Evolutionary conservation across 2,329 filamentous ascomycete genomes (phyloP), one percentile per base, ranked within the genome.

Genomic region (Penicillium sp.): DNA sequence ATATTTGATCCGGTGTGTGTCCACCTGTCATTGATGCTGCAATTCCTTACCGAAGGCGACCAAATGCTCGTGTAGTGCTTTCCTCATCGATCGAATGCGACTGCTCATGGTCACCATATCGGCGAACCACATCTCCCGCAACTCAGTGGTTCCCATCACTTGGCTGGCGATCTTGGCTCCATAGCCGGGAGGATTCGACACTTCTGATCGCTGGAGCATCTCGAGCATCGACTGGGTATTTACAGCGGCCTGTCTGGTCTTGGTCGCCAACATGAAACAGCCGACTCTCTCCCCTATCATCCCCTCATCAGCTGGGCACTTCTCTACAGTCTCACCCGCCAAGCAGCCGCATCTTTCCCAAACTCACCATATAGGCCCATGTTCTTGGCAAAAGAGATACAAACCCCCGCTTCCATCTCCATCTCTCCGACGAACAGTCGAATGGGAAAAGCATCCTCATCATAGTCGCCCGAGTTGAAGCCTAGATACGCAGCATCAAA

Each of bases 131-230:
- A 96, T 87, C 41, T 85, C 82, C 72, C 92, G 95, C 54, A 98
- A 84, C 49, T 81, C 78, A 3, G 83, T 74, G 73, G 96, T 88
- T 73, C 94, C 95, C 62, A 98, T 83, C 9, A 96, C 85, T 22
- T 86, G 85, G 66, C 87, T 87, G 16, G 90, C 93, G 65, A 98
- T 92, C 68, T 90, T 88, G 1, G 93, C 94, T 61, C 94, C 94
- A 74, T 96, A 96, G 31, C 93, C 87, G 2, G 94, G 94, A 49
- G 94, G 93, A 77, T 97, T 97, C 50, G 91, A 96, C 77, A 98
- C 96, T 78, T 97, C 93, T 27, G 90, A 94, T 60, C 94, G 89
- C 81, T 97, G 93, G 9, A 65, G 52, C 52, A 66, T 65, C 37
- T 67, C 62, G 6, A 69, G 54, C 55, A 66, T 63, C 3, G 64